Percentiles rank a stretch among this genome's conserved stretches.
phyloP scores from a whole-genome alignment of 768 basidiomycete genomes.

The Trametes cingulata region DNA sequence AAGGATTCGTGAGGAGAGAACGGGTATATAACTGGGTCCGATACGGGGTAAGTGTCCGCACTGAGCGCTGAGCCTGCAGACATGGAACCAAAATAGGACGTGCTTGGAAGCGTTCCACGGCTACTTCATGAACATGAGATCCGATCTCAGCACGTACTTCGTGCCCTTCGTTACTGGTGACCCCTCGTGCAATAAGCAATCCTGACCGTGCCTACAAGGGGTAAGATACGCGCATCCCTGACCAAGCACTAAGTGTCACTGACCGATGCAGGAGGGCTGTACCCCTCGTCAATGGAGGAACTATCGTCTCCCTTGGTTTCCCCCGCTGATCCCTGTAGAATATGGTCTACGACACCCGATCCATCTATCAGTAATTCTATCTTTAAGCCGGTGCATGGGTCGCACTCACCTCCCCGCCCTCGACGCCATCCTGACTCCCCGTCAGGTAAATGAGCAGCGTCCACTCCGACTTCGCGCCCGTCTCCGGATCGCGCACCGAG shows the following conservation, averaged over 20 bases:
- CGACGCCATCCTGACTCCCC: constrained; percentile 69
- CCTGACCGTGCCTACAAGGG: constrained; percentile 59
- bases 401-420: constrained; percentile 61
- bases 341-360: constrained; percentile 48
- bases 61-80: too few species aligned
- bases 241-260: constrained; percentile 16
- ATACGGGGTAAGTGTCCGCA: too few species aligned
- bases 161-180: constrained; percentile 58
- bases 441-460: constrained; percentile 74
- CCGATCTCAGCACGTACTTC: constrained; percentile 75
- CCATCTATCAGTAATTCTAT: not conserved
- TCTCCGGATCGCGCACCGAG: constrained; percentile 56
- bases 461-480: constrained; percentile 73
- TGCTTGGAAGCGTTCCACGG: not conserved
- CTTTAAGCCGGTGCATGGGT: not conserved
- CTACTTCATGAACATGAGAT: constrained; percentile 64
- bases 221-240: constrained; percentile 1
- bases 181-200: constrained; percentile 75
- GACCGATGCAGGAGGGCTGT: constrained; percentile 68
- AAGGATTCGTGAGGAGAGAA: too few species aligned
- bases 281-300: constrained; percentile 57
- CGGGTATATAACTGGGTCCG: too few species aligned
- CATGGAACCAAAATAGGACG: too few species aligned
- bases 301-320: constrained; percentile 49
- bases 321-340: constrained; percentile 65